Base-by-base conservation (phyloP, 176 grass and related monocot species). In the Otatea glauca region DNA sequence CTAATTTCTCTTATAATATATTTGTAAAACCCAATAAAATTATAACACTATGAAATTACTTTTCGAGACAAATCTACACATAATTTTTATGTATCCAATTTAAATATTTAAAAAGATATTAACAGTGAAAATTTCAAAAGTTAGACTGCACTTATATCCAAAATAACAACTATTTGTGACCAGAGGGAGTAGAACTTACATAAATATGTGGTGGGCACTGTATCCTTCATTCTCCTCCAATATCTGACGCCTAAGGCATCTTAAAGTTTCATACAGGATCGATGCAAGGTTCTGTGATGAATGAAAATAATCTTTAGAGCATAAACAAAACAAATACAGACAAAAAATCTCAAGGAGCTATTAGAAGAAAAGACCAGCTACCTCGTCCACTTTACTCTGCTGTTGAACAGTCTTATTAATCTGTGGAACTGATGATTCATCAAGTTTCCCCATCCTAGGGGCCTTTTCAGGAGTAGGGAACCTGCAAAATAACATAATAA, bases 131-230 rank as follows among this genome's bases (percentile, higher is more conserved):
- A 4, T 37, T 37, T 37, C 4, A 4, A 37, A 37, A 37, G 2
- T 37, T 37, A 0, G 2, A 37, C 2, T 37, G 35, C 35, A 37
- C 35, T 2, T 37, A 37, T 2, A 2, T 37, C 35, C 35, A 37
- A 37, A 37, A 37, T 4, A 4, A 37, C 35, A 37, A 37, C 2
- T 37, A 37, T 37, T 37, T 37, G 4, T 37, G 35, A 37, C 35
- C 35, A 2, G 35, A 4, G 4, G 35, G 35, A 37, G 35, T 37
- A 70, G 0, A 62, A 59, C 44, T 83, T 73, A 92, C 93, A 41
- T 89, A 41, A 92, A 92, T 92, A 94, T 92, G 73, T 94, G 93
- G 70, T 94, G 85, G 63, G 79, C 78, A 79, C 42, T 59, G 62
- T 4, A 77, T 45, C 86, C 90, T 75, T 83, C 85, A 42, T 7